Evolutionary conservation across 2,329 filamentous ascomycete species (phyloP).

Genomic region (Chaetomiaceae sp.): DNA sequence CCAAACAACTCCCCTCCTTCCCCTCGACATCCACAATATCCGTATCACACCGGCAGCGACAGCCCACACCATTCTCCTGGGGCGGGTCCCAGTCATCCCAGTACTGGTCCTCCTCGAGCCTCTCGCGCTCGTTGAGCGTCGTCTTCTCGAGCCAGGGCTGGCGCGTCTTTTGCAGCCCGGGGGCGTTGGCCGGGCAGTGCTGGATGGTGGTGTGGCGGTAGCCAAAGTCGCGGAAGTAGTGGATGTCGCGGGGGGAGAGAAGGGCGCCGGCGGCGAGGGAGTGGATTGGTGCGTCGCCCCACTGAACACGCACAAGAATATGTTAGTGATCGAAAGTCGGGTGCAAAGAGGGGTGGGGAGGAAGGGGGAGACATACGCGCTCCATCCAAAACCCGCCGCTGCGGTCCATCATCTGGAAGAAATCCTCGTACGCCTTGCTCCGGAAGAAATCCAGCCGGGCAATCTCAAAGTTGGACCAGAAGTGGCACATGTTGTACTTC

Average conservation of each 20-base stretch:
- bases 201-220: slow-evolving; percentile 99
- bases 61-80: slow-evolving; percentile 95
- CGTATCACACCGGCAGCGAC: slow-evolving; percentile 92
- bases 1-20: slow-evolving; percentile 90
- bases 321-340: not conserved
- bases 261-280: slow-evolving; percentile 91
- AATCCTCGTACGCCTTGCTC: slow-evolving; percentile 95
- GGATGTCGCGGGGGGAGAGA: slow-evolving; percentile 75
- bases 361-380: slow-evolving; percentile 54
- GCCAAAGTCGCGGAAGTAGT: slow-evolving; percentile 98
- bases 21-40: slow-evolving; percentile 97
- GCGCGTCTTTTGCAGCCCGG: slow-evolving; percentile 75
- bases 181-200: slow-evolving; percentile 95
- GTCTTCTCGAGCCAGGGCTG: slow-evolving; percentile 78
- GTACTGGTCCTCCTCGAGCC: slow-evolving; percentile 90
- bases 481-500: slow-evolving; percentile 99
- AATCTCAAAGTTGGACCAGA: slow-evolving; percentile 99
- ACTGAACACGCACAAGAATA: slow-evolving; percentile 48
- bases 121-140: slow-evolving; percentile 74
- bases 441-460: slow-evolving; percentile 92
- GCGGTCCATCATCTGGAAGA: slow-evolving; percentile 98
- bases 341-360: not conserved
- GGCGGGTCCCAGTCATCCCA: slow-evolving; percentile 84
- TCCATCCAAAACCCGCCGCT: slow-evolving; percentile 99
- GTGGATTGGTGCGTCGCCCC: slow-evolving; percentile 98